phyloP scores from a whole-genome alignment of 2,329 filamentous ascomycete species.

The Metarhizium album region DNA sequence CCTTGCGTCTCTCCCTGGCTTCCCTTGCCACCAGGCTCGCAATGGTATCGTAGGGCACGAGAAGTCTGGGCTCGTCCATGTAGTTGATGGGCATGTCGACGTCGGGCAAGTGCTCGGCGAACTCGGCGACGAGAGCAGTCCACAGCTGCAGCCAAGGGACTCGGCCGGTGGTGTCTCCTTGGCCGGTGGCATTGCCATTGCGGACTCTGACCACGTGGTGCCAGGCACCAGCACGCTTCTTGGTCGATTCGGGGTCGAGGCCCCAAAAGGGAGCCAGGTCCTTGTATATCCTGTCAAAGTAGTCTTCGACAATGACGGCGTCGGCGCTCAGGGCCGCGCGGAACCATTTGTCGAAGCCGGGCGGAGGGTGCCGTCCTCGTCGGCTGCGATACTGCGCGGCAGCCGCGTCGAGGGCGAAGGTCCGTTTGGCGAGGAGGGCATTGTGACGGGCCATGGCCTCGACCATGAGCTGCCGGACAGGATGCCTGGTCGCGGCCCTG shows the following conservation, averaged over 20 bases:
- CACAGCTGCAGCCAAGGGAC: slow-evolving; percentile 37
- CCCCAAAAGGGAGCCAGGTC: slow-evolving; percentile 53
- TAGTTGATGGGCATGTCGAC: slow-evolving; percentile 58
- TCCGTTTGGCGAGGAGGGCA: slow-evolving; percentile 31
- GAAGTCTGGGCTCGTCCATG: slow-evolving; percentile 52
- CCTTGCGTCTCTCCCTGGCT: slow-evolving; percentile 29
- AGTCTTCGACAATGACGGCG: slow-evolving; percentile 50
- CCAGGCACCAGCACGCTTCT: slow-evolving; percentile 30
- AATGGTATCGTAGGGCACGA: slow-evolving; percentile 48
- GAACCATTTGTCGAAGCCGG: slow-evolving; percentile 53
- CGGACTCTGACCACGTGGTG: slow-evolving; percentile 37
- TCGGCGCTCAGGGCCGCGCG: slow-evolving; percentile 38
- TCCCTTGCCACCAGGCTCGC: slow-evolving; percentile 39
- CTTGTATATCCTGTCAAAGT: slow-evolving; percentile 54
- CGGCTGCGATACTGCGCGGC: slow-evolving; percentile 44
- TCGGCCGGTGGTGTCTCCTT: slow-evolving; percentile 27
- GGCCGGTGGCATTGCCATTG: slow-evolving; percentile 27
- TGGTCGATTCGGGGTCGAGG: slow-evolving; percentile 31
- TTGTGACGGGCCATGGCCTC: slow-evolving; percentile 34
- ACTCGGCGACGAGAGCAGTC: slow-evolving; percentile 38
- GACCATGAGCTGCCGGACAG: slow-evolving; percentile 39
- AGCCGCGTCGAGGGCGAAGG: slow-evolving; percentile 37
- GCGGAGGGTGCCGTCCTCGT: slow-evolving; percentile 50
- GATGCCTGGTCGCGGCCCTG: slow-evolving; percentile 25
- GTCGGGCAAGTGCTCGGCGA: slow-evolving; percentile 45